These are phyloP conservation scores for Lichtheimia ornata DNA, from an alignment of 371 early-diverging fungal genomes.

Conservation along the genomic window DNA sequence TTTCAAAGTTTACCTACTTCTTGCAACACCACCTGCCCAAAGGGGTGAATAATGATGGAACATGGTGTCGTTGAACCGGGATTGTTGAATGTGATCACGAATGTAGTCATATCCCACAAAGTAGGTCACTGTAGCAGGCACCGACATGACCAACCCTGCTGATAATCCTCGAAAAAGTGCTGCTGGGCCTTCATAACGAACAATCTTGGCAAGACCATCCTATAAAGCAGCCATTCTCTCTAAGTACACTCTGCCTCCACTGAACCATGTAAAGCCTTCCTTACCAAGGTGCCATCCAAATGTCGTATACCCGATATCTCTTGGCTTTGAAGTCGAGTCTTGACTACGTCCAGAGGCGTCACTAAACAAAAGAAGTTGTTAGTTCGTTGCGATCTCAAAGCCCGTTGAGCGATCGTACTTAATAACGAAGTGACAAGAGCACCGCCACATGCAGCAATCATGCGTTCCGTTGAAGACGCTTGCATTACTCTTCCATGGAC, in stretches of 20 bases:
- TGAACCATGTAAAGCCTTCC: neutral
- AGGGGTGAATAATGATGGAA: slow-evolving; percentile 63
- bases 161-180: slow-evolving; percentile 89
- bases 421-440: slow-evolving; percentile 43
- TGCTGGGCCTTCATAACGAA: slow-evolving; percentile 76
- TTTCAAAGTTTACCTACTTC: slow-evolving; percentile 55
- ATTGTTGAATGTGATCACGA: slow-evolving; percentile 49
- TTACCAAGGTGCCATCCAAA: slow-evolving; percentile 37
- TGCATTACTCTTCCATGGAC: neutral
- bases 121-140: slow-evolving; percentile 93
- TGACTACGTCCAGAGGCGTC: slow-evolving; percentile 92
- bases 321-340: slow-evolving; percentile 89
- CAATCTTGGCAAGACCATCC: slow-evolving; percentile 84
- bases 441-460: slow-evolving; percentile 43
- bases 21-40: slow-evolving; percentile 80
- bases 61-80: slow-evolving; percentile 26
- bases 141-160: slow-evolving; percentile 86
- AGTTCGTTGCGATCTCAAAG: neutral
- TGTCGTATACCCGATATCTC: slow-evolving; percentile 21
- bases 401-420: slow-evolving; percentile 25
- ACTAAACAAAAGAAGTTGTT: slow-evolving; percentile 6
- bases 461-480: slow-evolving; percentile 39
- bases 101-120: slow-evolving; percentile 94
- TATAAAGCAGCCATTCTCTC: no score
- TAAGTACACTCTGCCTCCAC: neutral